Evolutionary conservation across 805 yeast species (phyloP).

Genomic region (Cyberlindnera veronae): DNA sequence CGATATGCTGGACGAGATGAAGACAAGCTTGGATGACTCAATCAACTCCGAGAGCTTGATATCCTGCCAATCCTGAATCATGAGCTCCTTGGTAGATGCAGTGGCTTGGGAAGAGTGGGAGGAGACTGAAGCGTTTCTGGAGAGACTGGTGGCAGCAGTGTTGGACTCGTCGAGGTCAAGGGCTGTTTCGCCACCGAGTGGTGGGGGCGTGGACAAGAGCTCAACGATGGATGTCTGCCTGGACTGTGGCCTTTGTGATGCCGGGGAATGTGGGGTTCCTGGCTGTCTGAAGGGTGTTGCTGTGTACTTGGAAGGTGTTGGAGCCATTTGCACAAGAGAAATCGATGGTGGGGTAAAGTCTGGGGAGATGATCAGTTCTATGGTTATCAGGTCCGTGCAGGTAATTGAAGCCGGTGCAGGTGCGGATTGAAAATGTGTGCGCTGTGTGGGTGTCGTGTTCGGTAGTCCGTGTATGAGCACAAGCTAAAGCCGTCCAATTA

Average conservation of each 20-base stretch:
- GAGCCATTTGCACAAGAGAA: slow-evolving; percentile 11
- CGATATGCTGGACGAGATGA: slow-evolving; percentile 61
- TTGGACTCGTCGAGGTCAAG: slow-evolving; percentile 12
- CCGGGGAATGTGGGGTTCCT: slow-evolving; percentile 19
- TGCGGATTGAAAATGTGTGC: no score
- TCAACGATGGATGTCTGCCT: slow-evolving; percentile 73
- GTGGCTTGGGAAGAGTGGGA: slow-evolving; percentile 64
- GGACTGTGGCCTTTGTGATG: slow-evolving; percentile 16
- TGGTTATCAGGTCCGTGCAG: no score
- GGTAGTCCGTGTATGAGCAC: no score
- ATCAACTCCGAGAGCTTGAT: slow-evolving; percentile 69
- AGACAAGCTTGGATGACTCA: slow-evolving; percentile 71
- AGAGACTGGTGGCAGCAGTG: slow-evolving; percentile 15
- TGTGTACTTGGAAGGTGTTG: slow-evolving; percentile 32
- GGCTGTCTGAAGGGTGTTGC: slow-evolving; percentile 33
- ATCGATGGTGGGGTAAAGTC: slow-evolving; percentile 6
- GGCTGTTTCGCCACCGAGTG: slow-evolving; percentile 36
- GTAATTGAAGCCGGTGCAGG: no score
- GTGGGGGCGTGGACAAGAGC: slow-evolving; percentile 73
- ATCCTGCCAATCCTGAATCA: slow-evolving; percentile 69
- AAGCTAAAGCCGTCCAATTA: no score
- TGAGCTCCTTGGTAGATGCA: slow-evolving; percentile 31
- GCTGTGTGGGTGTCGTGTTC: slow-evolving; percentile 1
- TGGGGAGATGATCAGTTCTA: slow-evolving; percentile 3
- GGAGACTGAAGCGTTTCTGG: slow-evolving; percentile 28